Evolutionary conservation across 108 stramenopile species (phyloP).

Genomic region (Nannochloropsis salina): DNA sequence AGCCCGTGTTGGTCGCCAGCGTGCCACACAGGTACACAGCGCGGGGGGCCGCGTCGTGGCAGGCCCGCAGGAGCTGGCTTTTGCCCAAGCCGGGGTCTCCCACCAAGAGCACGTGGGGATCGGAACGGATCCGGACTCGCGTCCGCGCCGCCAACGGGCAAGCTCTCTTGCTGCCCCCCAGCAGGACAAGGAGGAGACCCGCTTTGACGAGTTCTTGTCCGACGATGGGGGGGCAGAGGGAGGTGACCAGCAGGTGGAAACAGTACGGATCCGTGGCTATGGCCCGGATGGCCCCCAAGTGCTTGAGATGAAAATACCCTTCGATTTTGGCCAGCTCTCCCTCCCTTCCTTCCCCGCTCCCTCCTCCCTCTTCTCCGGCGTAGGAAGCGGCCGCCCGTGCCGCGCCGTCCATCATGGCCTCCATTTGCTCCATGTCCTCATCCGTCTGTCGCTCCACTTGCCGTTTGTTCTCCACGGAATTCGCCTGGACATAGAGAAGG

Average conservation of each 20-base stretch:
- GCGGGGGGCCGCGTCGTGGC: constrained; percentile 78
- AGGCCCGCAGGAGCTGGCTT: constrained; percentile 85
- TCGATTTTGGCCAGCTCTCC: constrained; percentile 12
- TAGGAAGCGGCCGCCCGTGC: neutral
- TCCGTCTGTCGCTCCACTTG: neutral
- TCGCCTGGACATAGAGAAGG: constrained; percentile 75
- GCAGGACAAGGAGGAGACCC: constrained; percentile 85
- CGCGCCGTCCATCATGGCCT: neutral
- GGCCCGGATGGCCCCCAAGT: constrained; percentile 38
- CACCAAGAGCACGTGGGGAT: constrained; percentile 54
- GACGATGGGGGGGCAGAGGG: constrained; percentile 87
- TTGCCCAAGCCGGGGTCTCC: constrained; percentile 85
- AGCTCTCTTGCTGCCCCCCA: constrained; percentile 72
- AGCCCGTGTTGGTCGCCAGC: constrained; percentile 75
- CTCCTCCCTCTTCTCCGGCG: neutral
- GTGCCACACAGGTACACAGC: constrained; percentile 96
- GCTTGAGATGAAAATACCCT: constrained; percentile 9
- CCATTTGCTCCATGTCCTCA: neutral
- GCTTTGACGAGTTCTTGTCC: constrained; percentile 96
- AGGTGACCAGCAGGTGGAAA: constrained; percentile 81
- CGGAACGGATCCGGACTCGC: constrained; percentile 29
- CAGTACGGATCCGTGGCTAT: constrained; percentile 53
- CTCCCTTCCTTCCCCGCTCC: neutral
- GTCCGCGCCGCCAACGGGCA: neutral
- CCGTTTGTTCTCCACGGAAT: constrained; percentile 67